Base-by-base conservation (phyloP, 1,284 basidiomycete genomes). In the Ustilago shanxiensis region DNA sequence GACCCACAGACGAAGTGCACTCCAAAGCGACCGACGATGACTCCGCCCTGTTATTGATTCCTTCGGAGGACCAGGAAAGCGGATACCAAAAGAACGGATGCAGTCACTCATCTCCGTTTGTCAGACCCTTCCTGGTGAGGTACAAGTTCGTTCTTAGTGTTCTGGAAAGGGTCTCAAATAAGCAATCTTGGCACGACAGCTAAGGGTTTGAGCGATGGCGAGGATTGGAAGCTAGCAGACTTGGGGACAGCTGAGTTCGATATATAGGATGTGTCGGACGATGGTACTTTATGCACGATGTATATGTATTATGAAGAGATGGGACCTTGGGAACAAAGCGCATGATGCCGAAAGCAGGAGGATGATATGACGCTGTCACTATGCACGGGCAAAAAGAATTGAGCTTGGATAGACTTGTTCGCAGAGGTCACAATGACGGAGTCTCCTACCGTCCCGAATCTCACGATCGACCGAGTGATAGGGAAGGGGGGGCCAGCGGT, bases 251-350 rank as follows among this genome's bases (percentile, higher is more conserved):
- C 41, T n/a, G 41, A 20, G 6, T 14, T 44, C 16, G 41, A 22
- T 44, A n/a, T 44, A n/a, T 10, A n/a, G 5, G 41, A n/a, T n/a
- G 41, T 44, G 41, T 44, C 11, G 41, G 41, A 44, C n/a, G 41
- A 44, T 44, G 41, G n/a, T 44, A 44, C n/a, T 44, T 9, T 44
- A 44, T 44, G 41, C 41, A 49, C 24, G 24, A 49, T 22, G 47
- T n/a, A n/a, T n/a, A n/a, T n/a, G n/a, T 33, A 49, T 8, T 28
- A 28, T 22, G 26, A 49, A 26, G 9, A 49, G 26, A 49, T 28
- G 26, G 24, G 14, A 47, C 24, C 5, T 47, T 47, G 44, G 44
- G 44, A 47, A 24, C 8, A 49, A 24, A 16, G 24, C 26, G 47
- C 18, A 49, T 49, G 47, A 26, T 26, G 47, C 13, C 28, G 9